Evolutionary conservation across 2,329 filamentous ascomycete genomes (phyloP).

Genomic region (Cladophialophora carrionii): DNA sequence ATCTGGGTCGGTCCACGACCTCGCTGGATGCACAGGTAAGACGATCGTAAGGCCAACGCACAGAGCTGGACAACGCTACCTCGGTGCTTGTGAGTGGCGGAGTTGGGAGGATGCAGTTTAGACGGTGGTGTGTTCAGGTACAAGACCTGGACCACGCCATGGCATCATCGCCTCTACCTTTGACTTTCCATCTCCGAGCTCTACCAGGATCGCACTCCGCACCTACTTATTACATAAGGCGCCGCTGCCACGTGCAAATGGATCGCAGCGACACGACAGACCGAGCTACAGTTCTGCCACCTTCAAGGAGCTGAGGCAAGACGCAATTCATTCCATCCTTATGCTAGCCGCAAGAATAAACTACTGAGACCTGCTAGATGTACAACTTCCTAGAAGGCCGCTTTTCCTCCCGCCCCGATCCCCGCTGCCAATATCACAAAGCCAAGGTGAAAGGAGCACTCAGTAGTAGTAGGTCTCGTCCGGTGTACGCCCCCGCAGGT

Average conservation of each 20-base stretch:
- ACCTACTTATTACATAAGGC: background rate
- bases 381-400: constrained; percentile 22
- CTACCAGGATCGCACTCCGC: background rate
- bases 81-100: background rate
- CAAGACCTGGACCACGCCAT: constrained; percentile 33
- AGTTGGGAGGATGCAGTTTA: background rate
- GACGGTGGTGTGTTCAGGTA: constrained; percentile 10
- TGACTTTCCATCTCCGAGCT: background rate
- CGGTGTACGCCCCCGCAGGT: constrained; percentile 80
- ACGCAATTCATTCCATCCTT: constrained; percentile 7
- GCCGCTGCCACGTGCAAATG: constrained; percentile 9
- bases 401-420: constrained; percentile 8
- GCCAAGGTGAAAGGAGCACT: constrained; percentile 20
- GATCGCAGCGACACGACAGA: background rate
- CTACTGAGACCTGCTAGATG: constrained; percentile 27
- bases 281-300: background rate
- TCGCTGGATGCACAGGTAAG: background rate
- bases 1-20: constrained; percentile 2
- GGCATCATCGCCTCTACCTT: constrained; percentile 46
- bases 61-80: background rate
- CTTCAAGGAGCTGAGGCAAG: background rate
- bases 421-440: constrained; percentile 7
- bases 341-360: constrained; percentile 19
- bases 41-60: background rate
- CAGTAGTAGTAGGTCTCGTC: constrained; percentile 90